Conservation (phyloP, 129 eudicot species). For the Heracleum sosnowskyi region DNA sequence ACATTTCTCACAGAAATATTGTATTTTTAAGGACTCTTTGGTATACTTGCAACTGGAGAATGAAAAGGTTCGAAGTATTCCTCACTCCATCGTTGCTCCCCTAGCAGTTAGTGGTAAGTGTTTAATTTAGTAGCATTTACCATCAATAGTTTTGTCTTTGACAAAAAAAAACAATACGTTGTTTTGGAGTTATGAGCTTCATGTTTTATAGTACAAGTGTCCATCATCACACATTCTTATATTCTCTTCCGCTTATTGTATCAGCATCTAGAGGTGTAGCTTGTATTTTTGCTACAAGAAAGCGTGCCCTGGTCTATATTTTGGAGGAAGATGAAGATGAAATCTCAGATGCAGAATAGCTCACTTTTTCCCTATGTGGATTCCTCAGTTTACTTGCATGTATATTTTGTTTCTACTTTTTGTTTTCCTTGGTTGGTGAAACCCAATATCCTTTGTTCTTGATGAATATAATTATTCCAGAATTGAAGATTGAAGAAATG, state of each 20-base stretch:
- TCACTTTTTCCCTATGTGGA: not conserved
- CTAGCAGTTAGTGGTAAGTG: constrained; percentile 89
- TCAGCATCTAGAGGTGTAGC: constrained; percentile 99
- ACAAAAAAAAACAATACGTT: not conserved
- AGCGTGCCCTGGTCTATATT: constrained; percentile 90
- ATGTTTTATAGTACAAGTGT: not conserved
- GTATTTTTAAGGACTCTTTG: constrained; percentile 45
- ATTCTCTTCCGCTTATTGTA: constrained; percentile 7
- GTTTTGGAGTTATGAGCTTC: not conserved
- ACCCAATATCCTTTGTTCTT: not conserved
- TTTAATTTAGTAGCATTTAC: not conserved
- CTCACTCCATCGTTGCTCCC: constrained; percentile 68
- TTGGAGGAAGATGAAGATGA: constrained; percentile 93
- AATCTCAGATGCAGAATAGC: constrained; percentile 60
- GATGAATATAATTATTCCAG: not conserved
- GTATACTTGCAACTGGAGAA: constrained; percentile 55
- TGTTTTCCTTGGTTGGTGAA: not conserved
- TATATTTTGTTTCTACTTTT: not conserved
- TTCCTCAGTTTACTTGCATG: not conserved
- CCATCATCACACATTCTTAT: not conserved
- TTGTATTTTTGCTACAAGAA: constrained; percentile 80
- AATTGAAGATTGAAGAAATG: not conserved
- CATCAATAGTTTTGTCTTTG: too few relatives aligned
- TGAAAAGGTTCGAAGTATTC: constrained; percentile 72
- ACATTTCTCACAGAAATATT: constrained; percentile 3